Evolutionary conservation across 2,329 filamentous ascomycete species (phyloP).

Genomic region (Paecilomyces sp.): DNA sequence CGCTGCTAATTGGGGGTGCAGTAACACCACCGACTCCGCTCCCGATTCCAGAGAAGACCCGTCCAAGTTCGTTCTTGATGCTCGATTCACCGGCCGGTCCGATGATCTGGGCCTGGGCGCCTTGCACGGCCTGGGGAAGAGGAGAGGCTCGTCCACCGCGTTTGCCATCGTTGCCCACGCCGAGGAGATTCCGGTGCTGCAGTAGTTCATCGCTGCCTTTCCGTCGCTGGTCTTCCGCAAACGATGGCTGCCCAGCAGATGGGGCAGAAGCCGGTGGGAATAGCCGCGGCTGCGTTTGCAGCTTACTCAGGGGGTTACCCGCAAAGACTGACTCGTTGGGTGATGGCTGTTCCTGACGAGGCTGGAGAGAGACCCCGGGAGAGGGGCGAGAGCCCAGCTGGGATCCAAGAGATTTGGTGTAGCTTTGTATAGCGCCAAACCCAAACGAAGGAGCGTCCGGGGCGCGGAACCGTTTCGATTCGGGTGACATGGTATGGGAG

Average conservation of each 20-base stretch:
- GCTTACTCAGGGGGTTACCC: conserved; percentile 13
- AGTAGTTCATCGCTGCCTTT: conserved; percentile 50
- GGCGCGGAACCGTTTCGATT: conserved; percentile 26
- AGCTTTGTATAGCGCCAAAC: conserved; percentile 34
- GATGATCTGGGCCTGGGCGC: conserved; percentile 72
- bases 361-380: conserved; percentile 22
- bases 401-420: conserved; percentile 34
- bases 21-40: conserved; percentile 55
- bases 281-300: conserved; percentile 24
- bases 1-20: conserved; percentile 42
- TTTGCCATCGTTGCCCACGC: conserved; percentile 65
- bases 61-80: conserved; percentile 90
- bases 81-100: conserved; percentile 75
- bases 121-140: conserved; percentile 86
- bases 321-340: conserved; percentile 27
- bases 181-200: conserved; percentile 62
- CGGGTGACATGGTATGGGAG: conserved; percentile 32
- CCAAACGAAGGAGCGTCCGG: conserved; percentile 28
- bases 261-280: conserved; percentile 28
- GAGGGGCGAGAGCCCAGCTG: conserved; percentile 27
- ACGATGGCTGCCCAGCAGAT: conserved; percentile 19
- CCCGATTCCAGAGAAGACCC: conserved; percentile 91
- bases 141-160: conserved; percentile 79
- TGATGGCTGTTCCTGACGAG: conserved; percentile 26
- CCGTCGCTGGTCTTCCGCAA: conserved; percentile 32